A percentile compares a stretch with the other conserved stretches of the same genome.
Conservation (phyloP, 805 yeast species). For the Candida chilensis region DNA sequence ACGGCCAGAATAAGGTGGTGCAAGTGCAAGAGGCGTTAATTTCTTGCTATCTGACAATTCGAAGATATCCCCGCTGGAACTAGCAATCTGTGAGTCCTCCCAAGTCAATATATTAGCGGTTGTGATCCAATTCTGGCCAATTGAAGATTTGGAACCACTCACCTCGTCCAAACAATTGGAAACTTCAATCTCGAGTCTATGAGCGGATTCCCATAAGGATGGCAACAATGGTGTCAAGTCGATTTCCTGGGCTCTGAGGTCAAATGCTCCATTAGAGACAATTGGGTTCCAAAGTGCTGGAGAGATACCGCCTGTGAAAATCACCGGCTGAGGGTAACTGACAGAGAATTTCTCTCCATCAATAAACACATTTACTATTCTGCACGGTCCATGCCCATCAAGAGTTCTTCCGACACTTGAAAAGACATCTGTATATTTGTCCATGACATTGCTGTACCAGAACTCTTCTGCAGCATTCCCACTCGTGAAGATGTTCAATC, state of each 20-base stretch:
- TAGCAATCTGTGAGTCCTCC: conserved; percentile 32
- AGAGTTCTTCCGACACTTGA: conserved; percentile 25
- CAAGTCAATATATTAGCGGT: conserved; percentile 48
- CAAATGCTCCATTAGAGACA: conserved; percentile 68
- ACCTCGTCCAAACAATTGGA: conserved; percentile 40
- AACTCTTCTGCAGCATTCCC: conserved; percentile 81
- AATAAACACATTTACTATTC: conserved; percentile 55
- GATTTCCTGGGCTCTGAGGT: conserved; percentile 58
- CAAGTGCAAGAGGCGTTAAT: conserved; percentile 18
- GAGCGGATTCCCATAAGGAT: conserved; percentile 44
- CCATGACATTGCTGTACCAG: conserved; percentile 66
- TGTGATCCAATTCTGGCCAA: conserved; percentile 52
- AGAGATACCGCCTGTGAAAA: conserved; percentile 75
- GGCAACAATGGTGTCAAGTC: conserved; percentile 70
- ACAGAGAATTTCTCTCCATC: conserved; percentile 52
- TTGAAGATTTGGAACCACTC: conserved; percentile 12
- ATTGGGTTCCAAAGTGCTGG: conserved; percentile 79
- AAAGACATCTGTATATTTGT: conserved; percentile 32
- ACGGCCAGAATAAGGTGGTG: conserved; percentile 25
- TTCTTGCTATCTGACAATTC: conserved; percentile 12
- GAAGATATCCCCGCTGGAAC: conserved; percentile 27
- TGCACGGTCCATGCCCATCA: conserved; percentile 62
- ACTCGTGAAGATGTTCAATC: conserved; percentile 51
- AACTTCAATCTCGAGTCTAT: conserved; percentile 35
- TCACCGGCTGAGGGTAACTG: conserved; percentile 60